A percentile compares a stretch with the other conserved stretches of the same genome.
These are phyloP conservation scores for Aspergillus affinis DNA, from an alignment of 495 filamentous ascomycete species.

Conservation along the genomic window DNA sequence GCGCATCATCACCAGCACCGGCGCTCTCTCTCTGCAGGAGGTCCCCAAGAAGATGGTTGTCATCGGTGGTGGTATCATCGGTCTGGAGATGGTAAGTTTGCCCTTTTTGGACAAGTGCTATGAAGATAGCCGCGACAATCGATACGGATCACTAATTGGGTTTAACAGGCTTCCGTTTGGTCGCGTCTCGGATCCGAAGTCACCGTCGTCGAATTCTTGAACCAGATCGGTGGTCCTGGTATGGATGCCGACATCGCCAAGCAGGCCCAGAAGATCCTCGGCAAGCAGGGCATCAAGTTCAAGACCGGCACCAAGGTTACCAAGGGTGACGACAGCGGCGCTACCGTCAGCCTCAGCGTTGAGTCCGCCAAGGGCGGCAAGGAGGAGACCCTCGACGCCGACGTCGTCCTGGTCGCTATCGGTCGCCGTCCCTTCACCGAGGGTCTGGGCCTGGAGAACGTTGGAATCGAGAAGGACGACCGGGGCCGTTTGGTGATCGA, in stretches of 20 bases:
- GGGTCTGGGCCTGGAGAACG: conserved; percentile 87
- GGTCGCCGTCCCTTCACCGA: conserved; percentile 92
- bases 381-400: conserved; percentile 84
- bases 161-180: conserved; percentile 79
- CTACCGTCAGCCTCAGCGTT: conserved; percentile 73
- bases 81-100: conserved; percentile 82
- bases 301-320: conserved; percentile 95
- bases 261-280: conserved; percentile 84
- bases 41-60: conserved; percentile 97
- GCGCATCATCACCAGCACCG: conserved; percentile 93
- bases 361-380: conserved; percentile 97
- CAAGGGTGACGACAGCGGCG: conserved; percentile 75
- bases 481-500: conserved; percentile 93
- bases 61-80: conserved; percentile 98
- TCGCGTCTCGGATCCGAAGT: conserved; percentile 89
- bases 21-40: conserved; percentile 82
- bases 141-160: neutral
- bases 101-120: neutral
- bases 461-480: conserved; percentile 92
- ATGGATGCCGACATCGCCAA: conserved; percentile 97
- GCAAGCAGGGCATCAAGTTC: conserved; percentile 98
- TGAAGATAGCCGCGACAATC: neutral
- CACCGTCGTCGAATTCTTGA: conserved; percentile 94
- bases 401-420: conserved; percentile 96
- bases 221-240: conserved; percentile 94